Evolutionary conservation across 345 rosid genomes (phyloP).

Genomic region (Hypericum androsaemum): DNA sequence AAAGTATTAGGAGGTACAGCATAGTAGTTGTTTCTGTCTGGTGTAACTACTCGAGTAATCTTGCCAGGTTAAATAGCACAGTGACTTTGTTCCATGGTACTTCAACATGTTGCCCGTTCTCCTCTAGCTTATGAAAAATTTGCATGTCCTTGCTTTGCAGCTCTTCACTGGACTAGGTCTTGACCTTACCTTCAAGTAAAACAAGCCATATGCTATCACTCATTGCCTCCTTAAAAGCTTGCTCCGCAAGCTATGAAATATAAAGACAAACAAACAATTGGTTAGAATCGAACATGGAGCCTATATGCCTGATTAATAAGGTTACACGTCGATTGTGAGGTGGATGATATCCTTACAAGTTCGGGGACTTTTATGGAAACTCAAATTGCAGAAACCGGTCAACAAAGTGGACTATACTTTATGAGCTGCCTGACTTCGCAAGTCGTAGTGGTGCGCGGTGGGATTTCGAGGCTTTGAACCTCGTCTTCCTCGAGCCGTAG

Average conservation of each 20-base stretch:
- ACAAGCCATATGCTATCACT: conserved; percentile 84
- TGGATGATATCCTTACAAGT: no score
- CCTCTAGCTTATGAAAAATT: conserved; percentile 54
- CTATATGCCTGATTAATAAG: no score
- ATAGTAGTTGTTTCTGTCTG: conserved; percentile 56
- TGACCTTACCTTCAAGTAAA: conserved; percentile 63
- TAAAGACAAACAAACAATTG: background rate
- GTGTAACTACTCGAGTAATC: conserved; percentile 80
- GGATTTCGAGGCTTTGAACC: no score
- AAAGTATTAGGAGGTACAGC: conserved; percentile 68
- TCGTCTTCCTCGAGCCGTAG: no score
- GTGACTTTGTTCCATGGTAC: conserved; percentile 91
- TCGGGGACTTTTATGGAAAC: no score
- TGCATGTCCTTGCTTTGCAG: conserved; percentile 57
- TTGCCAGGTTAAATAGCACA: conserved; percentile 77
- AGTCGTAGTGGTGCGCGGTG: no score
- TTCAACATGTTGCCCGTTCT: conserved; percentile 50
- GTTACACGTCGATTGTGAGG: no score
- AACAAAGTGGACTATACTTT: background rate
- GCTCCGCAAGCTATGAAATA: conserved; percentile 51
- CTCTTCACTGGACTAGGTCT: conserved; percentile 34
- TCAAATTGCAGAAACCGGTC: background rate
- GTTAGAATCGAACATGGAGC: background rate
- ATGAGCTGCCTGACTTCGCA: no score
- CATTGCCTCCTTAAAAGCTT: conserved; percentile 75